Evolutionary conservation across 768 basidiomycete species (phyloP).

Genomic region (Trametes coccinea): DNA sequence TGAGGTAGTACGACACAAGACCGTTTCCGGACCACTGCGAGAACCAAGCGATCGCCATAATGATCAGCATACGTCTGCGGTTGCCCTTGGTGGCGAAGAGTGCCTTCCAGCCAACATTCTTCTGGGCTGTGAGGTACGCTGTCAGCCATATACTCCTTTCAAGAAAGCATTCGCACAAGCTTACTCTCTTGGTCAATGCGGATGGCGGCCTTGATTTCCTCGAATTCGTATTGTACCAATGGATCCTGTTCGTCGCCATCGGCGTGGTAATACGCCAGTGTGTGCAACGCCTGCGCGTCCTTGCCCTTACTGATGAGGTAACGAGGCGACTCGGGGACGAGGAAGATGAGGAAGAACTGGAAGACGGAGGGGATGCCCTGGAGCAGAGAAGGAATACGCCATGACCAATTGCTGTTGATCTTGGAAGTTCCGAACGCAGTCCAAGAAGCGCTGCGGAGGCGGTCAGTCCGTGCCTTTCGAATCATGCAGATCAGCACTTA

Average conservation of each 20-base stretch:
- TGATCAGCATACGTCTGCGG: slow-evolving; percentile 73
- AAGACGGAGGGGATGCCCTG: slow-evolving; percentile 70
- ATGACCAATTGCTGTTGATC: slow-evolving; percentile 68
- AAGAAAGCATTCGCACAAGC: background rate
- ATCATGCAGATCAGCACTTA: slow-evolving; percentile 33
- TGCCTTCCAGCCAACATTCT: slow-evolving; percentile 67
- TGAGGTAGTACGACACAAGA: slow-evolving; percentile 82
- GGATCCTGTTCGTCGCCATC: slow-evolving; percentile 71
- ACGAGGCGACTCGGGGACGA: slow-evolving; percentile 83
- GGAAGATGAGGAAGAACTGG: slow-evolving; percentile 65
- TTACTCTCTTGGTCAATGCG: slow-evolving; percentile 57
- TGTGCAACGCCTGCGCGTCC: slow-evolving; percentile 64
- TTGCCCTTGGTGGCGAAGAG: slow-evolving; percentile 70
- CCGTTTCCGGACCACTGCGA: slow-evolving; percentile 88
- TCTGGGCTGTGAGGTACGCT: slow-evolving; percentile 38
- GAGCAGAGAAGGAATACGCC: slow-evolving; percentile 78
- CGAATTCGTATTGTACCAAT: slow-evolving; percentile 70
- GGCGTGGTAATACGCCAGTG: slow-evolving; percentile 82
- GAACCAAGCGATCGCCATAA: slow-evolving; percentile 78
- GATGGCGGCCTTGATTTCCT: slow-evolving; percentile 80
- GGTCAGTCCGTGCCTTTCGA: background rate
- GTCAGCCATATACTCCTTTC: background rate
- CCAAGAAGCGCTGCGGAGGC: slow-evolving; percentile 62
- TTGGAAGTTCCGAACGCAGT: slow-evolving; percentile 79
- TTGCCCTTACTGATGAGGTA: slow-evolving; percentile 78